phyloP scores from a whole-genome alignment of 164 flowering plant genomes.

The Magnolia kwangsiensis region DNA sequence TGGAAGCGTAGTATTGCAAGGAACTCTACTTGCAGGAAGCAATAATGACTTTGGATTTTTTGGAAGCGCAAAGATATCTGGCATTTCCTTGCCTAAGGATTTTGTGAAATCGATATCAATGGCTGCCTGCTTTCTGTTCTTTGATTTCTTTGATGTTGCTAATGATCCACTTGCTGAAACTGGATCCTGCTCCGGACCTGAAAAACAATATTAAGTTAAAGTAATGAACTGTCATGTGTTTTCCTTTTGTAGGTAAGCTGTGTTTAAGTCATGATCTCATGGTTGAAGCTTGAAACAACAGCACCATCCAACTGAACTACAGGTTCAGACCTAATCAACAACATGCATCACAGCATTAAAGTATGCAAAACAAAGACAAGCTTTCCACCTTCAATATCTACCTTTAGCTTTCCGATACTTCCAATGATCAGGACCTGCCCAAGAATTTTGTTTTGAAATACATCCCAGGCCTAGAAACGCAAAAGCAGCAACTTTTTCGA shows the following conservation, averaged over 20 bases:
- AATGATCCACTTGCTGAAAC: conserved; percentile 39
- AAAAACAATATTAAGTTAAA: conserved; percentile 10
- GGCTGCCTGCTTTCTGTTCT: conserved; percentile 46
- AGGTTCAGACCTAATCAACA: background rate
- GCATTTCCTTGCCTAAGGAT: conserved; percentile 50
- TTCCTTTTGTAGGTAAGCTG: background rate
- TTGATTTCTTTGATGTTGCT: conserved; percentile 48
- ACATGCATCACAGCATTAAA: background rate
- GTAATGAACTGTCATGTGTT: background rate
- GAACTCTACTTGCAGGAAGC: conserved; percentile 60
- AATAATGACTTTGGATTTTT: conserved; percentile 72
- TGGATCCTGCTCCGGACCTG: conserved; percentile 46
- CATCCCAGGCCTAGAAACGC: conserved; percentile 61
- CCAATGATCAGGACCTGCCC: conserved; percentile 99
- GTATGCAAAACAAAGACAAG: background rate
- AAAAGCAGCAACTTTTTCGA: conserved; percentile 54
- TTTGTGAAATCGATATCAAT: conserved; percentile 64
- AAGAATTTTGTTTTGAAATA: conserved; percentile 69
- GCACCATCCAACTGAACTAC: no score
- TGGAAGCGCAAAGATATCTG: conserved; percentile 74
- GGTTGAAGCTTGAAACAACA: background rate
- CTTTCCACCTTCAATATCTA: conserved; percentile 12
- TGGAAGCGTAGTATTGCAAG: conserved; percentile 65
- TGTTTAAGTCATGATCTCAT: background rate
- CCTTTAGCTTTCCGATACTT: conserved; percentile 77